Evolutionary conservation across 495 filamentous ascomycete genomes (phyloP), one percentile per base, ranked within the genome.

Genomic region (Sphaerosporella brunnea): DNA sequence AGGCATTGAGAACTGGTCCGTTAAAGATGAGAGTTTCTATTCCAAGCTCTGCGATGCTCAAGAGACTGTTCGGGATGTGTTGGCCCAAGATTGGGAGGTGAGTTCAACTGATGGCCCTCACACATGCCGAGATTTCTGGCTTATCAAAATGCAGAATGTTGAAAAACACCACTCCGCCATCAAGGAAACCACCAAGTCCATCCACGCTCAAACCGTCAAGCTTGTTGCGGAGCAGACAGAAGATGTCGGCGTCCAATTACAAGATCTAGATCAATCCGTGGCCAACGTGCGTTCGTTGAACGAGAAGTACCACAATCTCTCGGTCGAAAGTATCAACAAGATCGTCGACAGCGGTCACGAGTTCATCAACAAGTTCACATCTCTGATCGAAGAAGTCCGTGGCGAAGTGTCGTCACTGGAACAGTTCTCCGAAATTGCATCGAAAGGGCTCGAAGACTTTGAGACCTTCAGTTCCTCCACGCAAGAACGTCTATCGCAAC

Each of bases 141-240:
- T n/a, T n/a, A n/a, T n/a, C n/a, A n/a, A n/a, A n/a, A n/a, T n/a
- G n/a, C 39, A 90, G 82, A 59, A 64, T 10, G 84, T 87, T 21
- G 82, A 87, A 51, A 72, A 80, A 51, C 80, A 84, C 53, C 88
- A 82, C 52, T 72, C 65, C 0, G 77, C 81, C 2, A 85, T 96
- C 50, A 80, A 84, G 51, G 70, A 71, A 1, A 78, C 81, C 0
- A 92, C 87, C 1, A 79, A 81, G 46, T 82, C 84, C 0, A 84
- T 96, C 8, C 85, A 96, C 50, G 79, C 82, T n/a, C 80, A 93
- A 63, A 93, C 87, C 0, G 75, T 93, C 16, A 77, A 77, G 0
- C 90, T 93, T 53, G 88, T 95, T 8, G 81, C 87, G 58, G 79
- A 78, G 21, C 92, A 96, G 62, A 80, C 93, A 66, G 71, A 70